Evolutionary conservation across 352 stramenopile species (phyloP), one percentile per base, ranked within the genome.

Genomic region (Phytophthora fragariae): DNA sequence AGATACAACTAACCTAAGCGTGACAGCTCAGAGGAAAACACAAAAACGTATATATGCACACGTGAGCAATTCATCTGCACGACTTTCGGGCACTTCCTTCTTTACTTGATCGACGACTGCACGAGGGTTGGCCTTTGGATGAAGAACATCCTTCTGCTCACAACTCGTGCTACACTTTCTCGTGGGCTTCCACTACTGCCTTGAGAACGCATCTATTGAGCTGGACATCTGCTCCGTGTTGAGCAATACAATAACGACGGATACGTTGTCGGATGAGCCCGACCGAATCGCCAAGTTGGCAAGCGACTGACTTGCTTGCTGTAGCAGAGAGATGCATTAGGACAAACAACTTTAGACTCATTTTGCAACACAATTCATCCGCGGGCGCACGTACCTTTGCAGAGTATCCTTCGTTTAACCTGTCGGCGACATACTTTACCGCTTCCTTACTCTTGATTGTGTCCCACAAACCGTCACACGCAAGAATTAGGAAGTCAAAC

Each of bases 381-480:
- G 10, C 31, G 5, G 1, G 4, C 24, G 10, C n/a, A 55, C 66
- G 54, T 78, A 91, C 85, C 77, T 88, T 84, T 9, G 85, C 86
- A 11, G 86, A 89, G 59, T 87, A 91, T 7, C 88, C 84, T 80
- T 93, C 83, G 12, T 74, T 76, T 63, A 97, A 37, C 53, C 88
- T 86, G 50, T 91, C 84, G 10, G 79, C 77, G 9, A 97, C 89
- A 61, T 95, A 88, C 57, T 90, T 87, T 7, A 97, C 91, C 5
- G 96, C 94, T 53, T 98, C 92, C 70, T 98, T 94, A 79, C 92
- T 98, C 54, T 82, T 97, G 66, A 98, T 96, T 12, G 91, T 97
- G 72, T 98, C 94, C 92, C 93, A 98, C 29, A 98, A 79, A 1
- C 94, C 94, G 70, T 98, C 94, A 70, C 94, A 98, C 2, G 93